phyloP scores from a whole-genome alignment of 768 basidiomycete genomes.

The Solioccasus polychromus region DNA sequence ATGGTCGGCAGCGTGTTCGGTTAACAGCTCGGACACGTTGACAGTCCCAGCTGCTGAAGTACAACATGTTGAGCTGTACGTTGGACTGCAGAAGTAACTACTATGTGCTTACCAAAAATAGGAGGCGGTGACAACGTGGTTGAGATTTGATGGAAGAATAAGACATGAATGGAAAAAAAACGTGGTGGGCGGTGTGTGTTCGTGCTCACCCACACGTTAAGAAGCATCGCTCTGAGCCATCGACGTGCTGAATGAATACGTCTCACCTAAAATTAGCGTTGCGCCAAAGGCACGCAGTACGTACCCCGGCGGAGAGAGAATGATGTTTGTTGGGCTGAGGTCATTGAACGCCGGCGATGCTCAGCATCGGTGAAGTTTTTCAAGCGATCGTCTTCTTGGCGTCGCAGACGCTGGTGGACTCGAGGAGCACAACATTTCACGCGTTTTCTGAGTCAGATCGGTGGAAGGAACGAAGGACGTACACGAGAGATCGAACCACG shows the following conservation, averaged over 20 bases:
- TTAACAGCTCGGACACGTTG: slow-evolving; percentile 2
- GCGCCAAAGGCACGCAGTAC: background rate
- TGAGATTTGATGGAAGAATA: background rate
- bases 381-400: too few relatives aligned
- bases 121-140: slow-evolving; percentile 4
- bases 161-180: background rate
- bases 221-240: slow-evolving; percentile 9
- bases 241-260: too few relatives aligned
- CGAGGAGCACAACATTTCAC: background rate
- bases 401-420: background rate
- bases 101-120: background rate
- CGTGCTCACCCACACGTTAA: background rate
- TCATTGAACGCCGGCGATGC: too few relatives aligned
- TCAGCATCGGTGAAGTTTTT: too few relatives aligned
- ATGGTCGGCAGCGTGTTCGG: background rate
- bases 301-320: too few relatives aligned
- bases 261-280: background rate
- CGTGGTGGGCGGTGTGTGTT: background rate
- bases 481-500: background rate
- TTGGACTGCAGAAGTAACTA: background rate
- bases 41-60: background rate
- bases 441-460: background rate
- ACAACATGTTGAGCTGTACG: background rate
- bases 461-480: slow-evolving; percentile 1
- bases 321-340: too few relatives aligned